phyloP scores from a whole-genome alignment of 495 filamentous ascomycete genomes.

The Xylaria telfairii region DNA sequence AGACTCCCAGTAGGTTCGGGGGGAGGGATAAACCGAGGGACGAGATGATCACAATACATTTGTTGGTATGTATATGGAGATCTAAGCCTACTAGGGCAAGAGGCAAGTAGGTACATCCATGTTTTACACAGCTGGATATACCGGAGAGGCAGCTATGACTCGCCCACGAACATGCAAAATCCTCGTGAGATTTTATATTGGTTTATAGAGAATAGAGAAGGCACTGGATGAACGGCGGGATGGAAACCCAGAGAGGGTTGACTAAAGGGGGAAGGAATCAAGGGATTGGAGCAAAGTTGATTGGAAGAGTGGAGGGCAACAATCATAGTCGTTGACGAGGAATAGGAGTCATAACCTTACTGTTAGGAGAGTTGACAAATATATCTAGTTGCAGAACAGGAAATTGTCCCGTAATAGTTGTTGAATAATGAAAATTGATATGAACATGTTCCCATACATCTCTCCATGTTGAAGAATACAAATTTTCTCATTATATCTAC shows the following conservation, averaged over 20 bases:
- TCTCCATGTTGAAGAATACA: neutral
- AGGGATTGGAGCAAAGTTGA: neutral
- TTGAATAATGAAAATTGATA: neutral
- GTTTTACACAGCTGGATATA: neutral
- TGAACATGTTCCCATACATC: neutral
- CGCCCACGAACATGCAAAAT: neutral
- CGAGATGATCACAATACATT: neutral
- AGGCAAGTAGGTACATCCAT: neutral
- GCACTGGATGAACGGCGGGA: neutral
- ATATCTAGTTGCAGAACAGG: neutral
- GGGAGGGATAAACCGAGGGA: neutral
- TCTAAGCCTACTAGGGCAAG: neutral
- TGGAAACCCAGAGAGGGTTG: neutral
- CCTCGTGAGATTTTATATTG: neutral
- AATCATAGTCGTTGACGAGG: neutral
- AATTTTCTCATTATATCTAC: neutral
- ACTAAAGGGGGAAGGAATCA: too few species aligned
- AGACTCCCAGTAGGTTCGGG: neutral
- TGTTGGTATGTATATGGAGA: neutral
- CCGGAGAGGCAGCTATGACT: neutral
- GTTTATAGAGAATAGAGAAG: neutral
- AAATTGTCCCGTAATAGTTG: neutral
- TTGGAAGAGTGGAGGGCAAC: neutral
- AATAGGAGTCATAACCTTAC: neutral
- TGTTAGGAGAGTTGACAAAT: neutral